Base-by-base conservation (phyloP, 805 yeast species). In the Metschnikowia amazonensis region DNA sequence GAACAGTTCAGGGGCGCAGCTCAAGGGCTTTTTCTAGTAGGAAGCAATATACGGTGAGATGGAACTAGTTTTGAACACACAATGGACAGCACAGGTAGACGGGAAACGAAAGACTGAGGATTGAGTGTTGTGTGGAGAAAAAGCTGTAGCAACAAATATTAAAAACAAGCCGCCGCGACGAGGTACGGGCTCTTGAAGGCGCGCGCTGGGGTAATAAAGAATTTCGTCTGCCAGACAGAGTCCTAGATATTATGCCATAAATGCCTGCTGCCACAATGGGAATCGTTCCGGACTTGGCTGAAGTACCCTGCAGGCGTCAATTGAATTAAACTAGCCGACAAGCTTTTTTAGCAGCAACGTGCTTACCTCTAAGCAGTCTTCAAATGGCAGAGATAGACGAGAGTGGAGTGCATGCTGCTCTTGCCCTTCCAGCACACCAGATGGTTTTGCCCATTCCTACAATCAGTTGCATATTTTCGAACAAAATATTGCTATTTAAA, bases 131-230 rank as follows among this genome's bases (percentile, higher is more conserved):
- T 39, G 42, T 24, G 42, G 42, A 39, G 42, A 39, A 39, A 39
- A 39, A 39, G 42, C 42, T 39, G 42, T 39, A 39, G 42, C 42
- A 39, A 39, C 35, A 39, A 39, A 38, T n/a, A 27, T 29, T 18
- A 27, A 39, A 38, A 24, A 29, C 16, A 25, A 30, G 42, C 30
- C 28, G 42, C 18, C 35, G 42, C 42, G 42, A 39, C 35, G 29
- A 29, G 16, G 14, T 29, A 30, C 28, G 34, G 27, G 29, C 34
- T 29, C 31, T 21, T 16, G 36, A 4, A n/a, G 25, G 24, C 18
- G 35, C 32, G 40, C 40, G 33, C 33, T 28, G 9, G n/a, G n/a
- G 41, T 28, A 25, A 14, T 35, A 8, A n/a, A 36, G 41, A 37
- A 24, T 7, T 16, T 18, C 25, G 41, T 37, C 41, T 37, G 41